Conservation (phyloP, 2,329 filamentous ascomycete species). For the Fusarium hostae region DNA sequence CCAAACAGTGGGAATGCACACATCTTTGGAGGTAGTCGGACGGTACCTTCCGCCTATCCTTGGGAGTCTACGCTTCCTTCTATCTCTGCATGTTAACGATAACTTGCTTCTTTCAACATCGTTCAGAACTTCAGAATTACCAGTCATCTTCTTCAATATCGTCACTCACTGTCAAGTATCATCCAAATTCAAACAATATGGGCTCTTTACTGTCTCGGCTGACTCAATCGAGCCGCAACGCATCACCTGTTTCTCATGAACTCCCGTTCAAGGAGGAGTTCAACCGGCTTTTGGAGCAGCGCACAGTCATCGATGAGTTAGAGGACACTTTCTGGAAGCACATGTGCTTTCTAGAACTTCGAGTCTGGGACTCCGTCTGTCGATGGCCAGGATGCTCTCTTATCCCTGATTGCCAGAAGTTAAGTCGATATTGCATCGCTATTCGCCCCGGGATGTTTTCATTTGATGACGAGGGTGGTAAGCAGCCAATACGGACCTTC, state of each 20-base stretch:
- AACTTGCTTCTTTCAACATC: background rate
- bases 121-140: background rate
- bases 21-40: background rate
- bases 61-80: too few species aligned
- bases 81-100: background rate
- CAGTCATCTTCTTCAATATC: background rate
- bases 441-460: background rate
- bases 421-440: background rate
- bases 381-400: background rate
- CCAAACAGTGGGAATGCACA: background rate
- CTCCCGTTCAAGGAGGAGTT: background rate
- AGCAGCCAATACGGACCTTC: too few species aligned
- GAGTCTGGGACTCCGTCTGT: background rate
- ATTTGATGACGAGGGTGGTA: background rate
- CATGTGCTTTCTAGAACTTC: background rate
- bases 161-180: background rate
- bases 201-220: background rate
- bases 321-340: background rate
- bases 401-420: background rate
- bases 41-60: background rate
- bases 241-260: too few species aligned
- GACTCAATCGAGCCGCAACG: background rate
- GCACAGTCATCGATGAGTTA: too few species aligned
- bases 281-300: background rate
- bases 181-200: background rate